Base-by-base conservation (phyloP, 805 yeast genomes). In the Starmera caribaea region DNA sequence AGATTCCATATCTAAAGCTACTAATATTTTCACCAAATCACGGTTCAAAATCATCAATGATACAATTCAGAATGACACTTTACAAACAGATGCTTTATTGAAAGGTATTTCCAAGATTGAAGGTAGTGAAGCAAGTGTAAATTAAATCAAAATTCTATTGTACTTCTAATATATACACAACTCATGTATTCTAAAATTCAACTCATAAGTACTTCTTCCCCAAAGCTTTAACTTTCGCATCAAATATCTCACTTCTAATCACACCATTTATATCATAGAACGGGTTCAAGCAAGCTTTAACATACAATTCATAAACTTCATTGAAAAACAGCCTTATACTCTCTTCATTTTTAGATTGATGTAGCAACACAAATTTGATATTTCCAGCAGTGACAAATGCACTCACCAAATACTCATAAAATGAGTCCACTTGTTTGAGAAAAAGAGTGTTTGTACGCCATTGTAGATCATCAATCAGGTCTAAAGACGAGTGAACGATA, bases 301-400 rank as follows among this genome's bases (percentile, higher is more conserved):
- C 87, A 51, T 90, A 92, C 37, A 90, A 64, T 50, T 90, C 97
- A 60, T 88, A 85, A 8, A 84, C 71, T 45, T 89, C 97, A 34
- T 71, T 69, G 57, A 89, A 85, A 55, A 92, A 89, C 55, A 82
- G 90, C 47, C 80, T 76, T 14, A 89, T 82, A 11, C 80, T 67
- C 47, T 79, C 88, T 47, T 90, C 96, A 45, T 73, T 68, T 32
- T 51, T 51, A 2, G 53, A 47, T 35, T 80, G 83, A 47, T 82
- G 86, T 3, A 82, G 63, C 46, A 92, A 69, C 16, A 92, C 60
- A 45, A 90, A 75, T 56, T 87, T 87, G 49, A 85, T 73, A 53
- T 87, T 89, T 5, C 96, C 90, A 38, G 88, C 88, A 0, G 96
- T 86, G 32, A 90, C 70, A 55, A 78, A 92, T 4, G 90, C 94